Percentiles rank a stretch among this genome's conserved stretches.
These are phyloP conservation scores for Verticillium zaregamsianum DNA, from an alignment of 2,329 filamentous ascomycete species.

Conservation along the genomic window DNA sequence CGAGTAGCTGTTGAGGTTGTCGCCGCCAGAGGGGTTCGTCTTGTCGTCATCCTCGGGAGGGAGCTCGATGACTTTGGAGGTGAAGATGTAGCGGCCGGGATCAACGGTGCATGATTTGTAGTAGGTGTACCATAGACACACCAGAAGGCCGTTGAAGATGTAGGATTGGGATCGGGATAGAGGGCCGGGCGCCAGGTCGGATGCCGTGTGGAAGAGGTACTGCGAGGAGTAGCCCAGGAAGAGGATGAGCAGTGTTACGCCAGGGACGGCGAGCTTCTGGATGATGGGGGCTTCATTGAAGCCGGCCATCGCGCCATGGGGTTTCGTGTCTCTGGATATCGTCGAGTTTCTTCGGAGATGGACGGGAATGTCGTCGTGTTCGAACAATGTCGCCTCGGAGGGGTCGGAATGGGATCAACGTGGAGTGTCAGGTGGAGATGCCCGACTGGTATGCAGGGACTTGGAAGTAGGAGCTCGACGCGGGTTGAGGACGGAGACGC, in stretches of 20 bases:
- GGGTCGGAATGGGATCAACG: neutral
- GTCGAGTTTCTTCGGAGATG: too few species aligned
- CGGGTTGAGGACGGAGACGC: conserved; percentile 4
- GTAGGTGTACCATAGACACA: conserved; percentile 66
- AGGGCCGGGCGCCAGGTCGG: conserved; percentile 56
- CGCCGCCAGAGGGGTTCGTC: neutral
- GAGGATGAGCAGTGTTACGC: conserved; percentile 59
- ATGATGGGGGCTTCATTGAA: conserved; percentile 37
- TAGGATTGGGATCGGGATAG: conserved; percentile 52
- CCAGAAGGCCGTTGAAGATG: conserved; percentile 62
- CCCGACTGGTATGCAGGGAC: neutral
- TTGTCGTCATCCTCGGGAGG: conserved; percentile 15
- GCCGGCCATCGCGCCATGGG: conserved; percentile 32
- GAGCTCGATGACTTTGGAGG: conserved; percentile 27
- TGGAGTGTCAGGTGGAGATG: neutral
- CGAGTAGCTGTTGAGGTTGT: conserved; percentile 4
- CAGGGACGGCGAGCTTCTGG: conserved; percentile 62
- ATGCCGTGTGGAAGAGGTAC: conserved; percentile 59
- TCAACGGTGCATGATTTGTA: conserved; percentile 54
- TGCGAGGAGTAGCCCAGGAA: conserved; percentile 73
- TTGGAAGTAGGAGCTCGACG: conserved; percentile 10
- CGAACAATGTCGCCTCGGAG: neutral
- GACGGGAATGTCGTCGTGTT: too few species aligned
- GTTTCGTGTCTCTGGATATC: neutral
- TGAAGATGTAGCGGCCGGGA: conserved; percentile 51